These are phyloP conservation scores for Lotus japonicus DNA, from an alignment of 306 rosid species.

Conservation along the genomic window DNA sequence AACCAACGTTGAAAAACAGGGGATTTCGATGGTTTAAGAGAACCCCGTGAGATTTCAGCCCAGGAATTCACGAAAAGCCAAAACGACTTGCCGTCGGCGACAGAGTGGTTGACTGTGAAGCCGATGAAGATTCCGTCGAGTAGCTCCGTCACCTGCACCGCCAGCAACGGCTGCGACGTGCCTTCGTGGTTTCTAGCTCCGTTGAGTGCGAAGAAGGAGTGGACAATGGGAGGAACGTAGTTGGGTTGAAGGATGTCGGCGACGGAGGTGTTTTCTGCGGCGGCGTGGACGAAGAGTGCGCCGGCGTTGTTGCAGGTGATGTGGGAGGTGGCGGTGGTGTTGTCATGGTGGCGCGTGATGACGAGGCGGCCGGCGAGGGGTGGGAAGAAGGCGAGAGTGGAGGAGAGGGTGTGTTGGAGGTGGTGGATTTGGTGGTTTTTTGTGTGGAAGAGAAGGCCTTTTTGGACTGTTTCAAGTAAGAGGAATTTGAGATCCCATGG, in stretches of 20 bases:
- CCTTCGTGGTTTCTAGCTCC: neutral
- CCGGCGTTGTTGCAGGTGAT: neutral
- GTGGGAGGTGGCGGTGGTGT: neutral
- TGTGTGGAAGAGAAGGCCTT: no score
- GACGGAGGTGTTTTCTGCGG: neutral
- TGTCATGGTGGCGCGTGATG: neutral
- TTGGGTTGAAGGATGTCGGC: neutral
- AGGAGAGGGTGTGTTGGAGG: conserved; percentile 13
- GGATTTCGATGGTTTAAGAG: neutral
- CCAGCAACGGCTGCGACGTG: neutral
- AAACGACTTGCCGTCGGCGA: neutral
- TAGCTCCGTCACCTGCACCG: neutral
- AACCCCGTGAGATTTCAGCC: neutral
- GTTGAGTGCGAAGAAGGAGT: neutral
- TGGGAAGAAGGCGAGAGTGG: neutral
- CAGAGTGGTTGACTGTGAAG: neutral
- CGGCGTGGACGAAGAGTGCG: neutral
- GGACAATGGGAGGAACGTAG: neutral
- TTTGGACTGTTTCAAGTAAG: no score
- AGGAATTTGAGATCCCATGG: no score
- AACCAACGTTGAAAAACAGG: neutral
- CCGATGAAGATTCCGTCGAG: neutral
- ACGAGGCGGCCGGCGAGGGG: neutral
- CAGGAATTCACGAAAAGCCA: neutral
- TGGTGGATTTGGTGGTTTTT: conserved; percentile 10